Evolutionary conservation across 2,329 filamentous ascomycete genomes (phyloP), one percentile per base, ranked within the genome.

Genomic region (Aspergillus intermedius): DNA sequence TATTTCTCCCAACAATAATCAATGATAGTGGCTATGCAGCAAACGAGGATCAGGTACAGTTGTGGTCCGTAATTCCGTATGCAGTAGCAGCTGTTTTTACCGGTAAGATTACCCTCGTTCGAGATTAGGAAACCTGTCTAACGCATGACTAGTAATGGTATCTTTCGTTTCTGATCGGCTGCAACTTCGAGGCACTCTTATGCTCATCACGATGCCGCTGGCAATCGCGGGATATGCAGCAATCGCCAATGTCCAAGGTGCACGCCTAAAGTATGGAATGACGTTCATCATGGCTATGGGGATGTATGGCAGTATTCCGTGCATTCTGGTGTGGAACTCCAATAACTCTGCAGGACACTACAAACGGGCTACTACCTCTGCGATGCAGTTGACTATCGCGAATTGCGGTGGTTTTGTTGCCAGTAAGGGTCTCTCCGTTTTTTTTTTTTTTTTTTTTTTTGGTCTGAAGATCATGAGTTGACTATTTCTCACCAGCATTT

Each of bases 291-390:
- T 85, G 80, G 80, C 82, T 0, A 78, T 77, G 0, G 83, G 83
- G 8, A 73, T 84, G 60, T 86, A 84, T 60, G 74, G 75, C 42
- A 80, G 78, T 39, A 80, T 85, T 0, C 82, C 83, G 0, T 79
- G 77, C 15, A 77, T 84, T 3, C 67, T 86, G 8, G 82, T 78
- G 1, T 86, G 83, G 82, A 78, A 82, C 52, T 79, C 79, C 2
- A 86, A 86, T 60, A 86, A 86, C 60, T 82, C 78, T 0, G 81
- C 82, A 0, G 82, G 80, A 0, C 83, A 87, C 60, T 87, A 86
- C 60, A 87, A 87, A 63, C 71, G 84, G 12, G 83, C 84, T 0
- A 86, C 83, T 0, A 83, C 83, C 0, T 79, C 78, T 1, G 84
- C 79, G 0, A 58, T 86, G 55, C 83, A 87, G 63, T 70, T 87